Evolutionary conservation across 2,329 filamentous ascomycete species (phyloP).

Genomic region (Aspergillus piperis): DNA sequence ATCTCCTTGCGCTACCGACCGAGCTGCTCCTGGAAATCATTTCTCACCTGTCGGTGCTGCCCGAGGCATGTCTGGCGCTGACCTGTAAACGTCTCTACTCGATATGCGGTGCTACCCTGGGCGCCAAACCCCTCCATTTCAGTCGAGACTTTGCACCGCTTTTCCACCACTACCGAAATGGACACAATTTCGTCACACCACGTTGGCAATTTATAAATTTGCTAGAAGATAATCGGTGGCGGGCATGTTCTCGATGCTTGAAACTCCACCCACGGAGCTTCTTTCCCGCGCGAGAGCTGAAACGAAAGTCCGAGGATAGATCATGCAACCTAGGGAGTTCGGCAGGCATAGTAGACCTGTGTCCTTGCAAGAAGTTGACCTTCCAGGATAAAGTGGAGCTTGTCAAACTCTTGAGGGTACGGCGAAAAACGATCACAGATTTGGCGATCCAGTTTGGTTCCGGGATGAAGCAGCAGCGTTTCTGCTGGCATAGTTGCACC

Average conservation of each 20-base stretch:
- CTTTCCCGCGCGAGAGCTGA: constrained; percentile 37
- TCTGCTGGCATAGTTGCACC: constrained; percentile 42
- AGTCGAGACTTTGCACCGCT: constrained; percentile 41
- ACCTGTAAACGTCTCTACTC: constrained; percentile 41
- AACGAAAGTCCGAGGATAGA: constrained; percentile 34
- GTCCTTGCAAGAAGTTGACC: constrained; percentile 44
- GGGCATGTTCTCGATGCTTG: constrained; percentile 39
- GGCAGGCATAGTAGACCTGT: constrained; percentile 42
- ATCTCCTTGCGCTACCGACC: constrained; percentile 41
- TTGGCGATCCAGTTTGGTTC: constrained; percentile 32
- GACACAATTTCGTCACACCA: constrained; percentile 38
- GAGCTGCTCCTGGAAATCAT: constrained; percentile 41
- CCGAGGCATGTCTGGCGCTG: constrained; percentile 41
- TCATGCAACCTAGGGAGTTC: constrained; percentile 37
- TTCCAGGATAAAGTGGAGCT: constrained; percentile 42
- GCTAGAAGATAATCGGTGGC: constrained; percentile 40
- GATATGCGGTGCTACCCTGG: constrained; percentile 34
- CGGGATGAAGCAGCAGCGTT: constrained; percentile 33
- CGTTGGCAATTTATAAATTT: constrained; percentile 41
- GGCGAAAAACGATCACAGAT: constrained; percentile 28
- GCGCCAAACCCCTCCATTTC: constrained; percentile 39
- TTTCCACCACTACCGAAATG: constrained; percentile 43
- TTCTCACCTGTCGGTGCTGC: constrained; percentile 37
- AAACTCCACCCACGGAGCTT: constrained; percentile 41
- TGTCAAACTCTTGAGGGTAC: constrained; percentile 34